A percentile compares a stretch with the other conserved stretches of the same genome.
phyloP scores from a whole-genome alignment of 345 rosid genomes.

The Gossypium longicalyx region DNA sequence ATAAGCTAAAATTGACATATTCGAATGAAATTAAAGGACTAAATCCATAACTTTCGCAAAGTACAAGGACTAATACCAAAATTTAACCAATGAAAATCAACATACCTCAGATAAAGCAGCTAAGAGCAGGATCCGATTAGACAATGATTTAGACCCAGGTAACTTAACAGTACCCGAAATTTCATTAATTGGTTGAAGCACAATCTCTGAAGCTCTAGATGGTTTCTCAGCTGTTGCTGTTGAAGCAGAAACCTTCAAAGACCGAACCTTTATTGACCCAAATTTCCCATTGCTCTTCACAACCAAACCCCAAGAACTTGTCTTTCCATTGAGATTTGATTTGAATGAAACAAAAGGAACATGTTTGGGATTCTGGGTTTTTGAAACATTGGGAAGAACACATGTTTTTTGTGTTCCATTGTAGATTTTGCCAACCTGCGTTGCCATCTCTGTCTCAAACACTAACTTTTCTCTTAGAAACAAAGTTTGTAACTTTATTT shows the following conservation, averaged over 20 bases:
- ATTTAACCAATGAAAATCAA: neutral
- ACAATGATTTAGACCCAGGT: constrained; percentile 94
- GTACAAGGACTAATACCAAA: too few species aligned
- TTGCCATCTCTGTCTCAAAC: constrained; percentile 36
- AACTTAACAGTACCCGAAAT: constrained; percentile 76
- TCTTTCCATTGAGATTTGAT: constrained; percentile 23
- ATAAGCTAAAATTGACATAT: too few species aligned
- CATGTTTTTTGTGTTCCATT: constrained; percentile 36
- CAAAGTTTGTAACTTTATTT: neutral
- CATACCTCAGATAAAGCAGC: constrained; percentile 92
- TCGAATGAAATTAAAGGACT: too few species aligned
- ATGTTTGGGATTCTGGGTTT: constrained; percentile 24
- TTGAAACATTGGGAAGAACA: constrained; percentile 29
- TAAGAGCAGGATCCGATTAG: constrained; percentile 89
- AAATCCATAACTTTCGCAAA: too few species aligned
- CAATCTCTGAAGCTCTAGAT: constrained; percentile 59
- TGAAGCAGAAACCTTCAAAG: constrained; percentile 48
- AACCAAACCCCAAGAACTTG: constrained; percentile 29
- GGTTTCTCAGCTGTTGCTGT: constrained; percentile 63
- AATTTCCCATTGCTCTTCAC: constrained; percentile 25
- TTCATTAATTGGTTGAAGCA: constrained; percentile 77
- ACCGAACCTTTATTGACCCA: constrained; percentile 12
- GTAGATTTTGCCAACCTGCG: constrained; percentile 46
- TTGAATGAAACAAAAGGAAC: constrained; percentile 33
- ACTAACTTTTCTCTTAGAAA: neutral